Percentiles rank a stretch among this genome's conserved stretches.
Evolutionary conservation across 257 asterid species (phyloP).

Genomic region (Misopates orontium): DNA sequence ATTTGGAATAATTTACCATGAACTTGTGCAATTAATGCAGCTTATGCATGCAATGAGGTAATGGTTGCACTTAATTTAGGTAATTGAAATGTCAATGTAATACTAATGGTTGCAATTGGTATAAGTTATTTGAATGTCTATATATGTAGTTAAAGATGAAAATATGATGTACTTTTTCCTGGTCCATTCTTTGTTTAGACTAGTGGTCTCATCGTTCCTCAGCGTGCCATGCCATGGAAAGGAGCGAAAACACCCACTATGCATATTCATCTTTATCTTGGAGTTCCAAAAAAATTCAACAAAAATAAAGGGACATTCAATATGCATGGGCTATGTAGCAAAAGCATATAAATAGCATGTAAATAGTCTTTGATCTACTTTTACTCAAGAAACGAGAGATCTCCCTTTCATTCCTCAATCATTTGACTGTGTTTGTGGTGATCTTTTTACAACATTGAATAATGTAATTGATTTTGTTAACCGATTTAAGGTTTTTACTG

Average conservation of each 20-base stretch:
- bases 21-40: not conserved
- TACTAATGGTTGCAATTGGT: too few relatives aligned
- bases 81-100: too few relatives aligned
- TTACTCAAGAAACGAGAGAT: constrained; percentile 48
- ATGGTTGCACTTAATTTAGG: too few relatives aligned
- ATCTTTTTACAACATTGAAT: not conserved
- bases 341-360: not conserved
- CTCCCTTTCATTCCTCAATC: constrained; percentile 40
- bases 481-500: not conserved
- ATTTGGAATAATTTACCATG: too few relatives aligned
- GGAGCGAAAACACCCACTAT: constrained; percentile 40
- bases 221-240: constrained; percentile 49
- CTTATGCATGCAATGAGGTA: not conserved
- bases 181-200: constrained; percentile 28
- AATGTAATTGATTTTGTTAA: too few relatives aligned
- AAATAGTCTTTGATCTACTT: constrained; percentile 25
- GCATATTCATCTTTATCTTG: constrained; percentile 19
- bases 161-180: not conserved
- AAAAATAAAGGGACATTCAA: not conserved
- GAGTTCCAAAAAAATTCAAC: not conserved
- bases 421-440: not conserved
- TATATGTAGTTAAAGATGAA: too few relatives aligned
- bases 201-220: constrained; percentile 41
- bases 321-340: not conserved
- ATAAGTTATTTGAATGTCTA: too few relatives aligned